These are phyloP conservation scores for Aspergillus nidulans DNA, from an alignment of 495 filamentous ascomycete species.

Conservation along the genomic window DNA sequence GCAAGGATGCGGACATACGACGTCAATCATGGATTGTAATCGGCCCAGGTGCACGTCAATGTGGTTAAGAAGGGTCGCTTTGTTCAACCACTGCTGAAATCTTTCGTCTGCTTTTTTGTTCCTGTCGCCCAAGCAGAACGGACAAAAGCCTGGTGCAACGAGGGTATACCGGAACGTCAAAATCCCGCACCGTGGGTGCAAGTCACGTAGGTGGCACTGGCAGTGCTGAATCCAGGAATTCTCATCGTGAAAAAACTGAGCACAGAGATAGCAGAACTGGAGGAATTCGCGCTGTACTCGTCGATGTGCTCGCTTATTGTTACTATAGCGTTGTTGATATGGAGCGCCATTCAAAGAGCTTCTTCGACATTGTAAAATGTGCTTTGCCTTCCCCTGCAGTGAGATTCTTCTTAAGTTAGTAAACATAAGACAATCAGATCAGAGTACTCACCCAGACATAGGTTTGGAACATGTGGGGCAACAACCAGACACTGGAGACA, in stretches of 20 bases:
- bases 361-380: constrained; percentile 22
- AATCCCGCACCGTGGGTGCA: constrained; percentile 1
- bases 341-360: constrained; percentile 13
- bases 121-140: constrained; percentile 4
- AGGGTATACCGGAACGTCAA: constrained; percentile 10
- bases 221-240: neutral
- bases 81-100: constrained; percentile 6
- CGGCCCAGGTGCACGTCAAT: constrained; percentile 7
- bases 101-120: neutral
- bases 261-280: constrained; percentile 4
- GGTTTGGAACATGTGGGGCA: too few species aligned
- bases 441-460: too few species aligned
- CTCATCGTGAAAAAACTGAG: neutral
- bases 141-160: constrained; percentile 5
- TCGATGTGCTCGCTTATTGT: constrained; percentile 19
- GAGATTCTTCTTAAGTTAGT: too few species aligned
- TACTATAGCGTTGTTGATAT: constrained; percentile 22
- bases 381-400: too few species aligned
- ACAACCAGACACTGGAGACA: too few species aligned
- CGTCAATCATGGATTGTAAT: neutral
- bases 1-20: neutral
- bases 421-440: too few species aligned
- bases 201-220: neutral
- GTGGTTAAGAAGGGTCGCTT: constrained; percentile 7
- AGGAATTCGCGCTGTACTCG: constrained; percentile 10